Evolutionary conservation across 1,284 basidiomycete genomes (phyloP).

Genomic region (Abortiporus biennis): DNA sequence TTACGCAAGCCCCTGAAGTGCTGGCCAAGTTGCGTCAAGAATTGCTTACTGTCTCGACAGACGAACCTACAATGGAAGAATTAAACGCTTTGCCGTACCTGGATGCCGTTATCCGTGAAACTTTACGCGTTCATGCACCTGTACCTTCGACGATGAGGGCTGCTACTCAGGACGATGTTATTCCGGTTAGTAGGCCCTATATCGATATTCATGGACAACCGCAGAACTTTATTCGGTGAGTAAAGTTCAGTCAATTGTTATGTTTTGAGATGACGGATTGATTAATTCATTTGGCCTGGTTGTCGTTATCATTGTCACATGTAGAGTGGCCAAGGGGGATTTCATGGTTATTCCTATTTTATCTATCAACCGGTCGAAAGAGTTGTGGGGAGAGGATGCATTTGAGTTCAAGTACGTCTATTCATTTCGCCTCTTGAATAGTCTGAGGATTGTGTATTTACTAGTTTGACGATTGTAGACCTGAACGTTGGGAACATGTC

Average conservation of each 20-base stretch:
- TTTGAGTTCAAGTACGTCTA: conserved; percentile 39
- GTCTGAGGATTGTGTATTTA: not conserved
- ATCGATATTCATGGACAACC: conserved; percentile 23
- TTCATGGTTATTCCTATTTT: conserved; percentile 41
- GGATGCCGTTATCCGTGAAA: conserved; percentile 64
- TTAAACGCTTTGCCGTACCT: conserved; percentile 55
- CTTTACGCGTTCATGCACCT: conserved; percentile 59
- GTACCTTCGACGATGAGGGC: conserved; percentile 49
- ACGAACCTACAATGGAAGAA: conserved; percentile 48
- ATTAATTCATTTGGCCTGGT: not conserved
- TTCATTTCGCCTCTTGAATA: not conserved
- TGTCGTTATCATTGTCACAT: not conserved
- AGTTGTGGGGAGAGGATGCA: conserved; percentile 53
- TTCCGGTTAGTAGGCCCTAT: conserved; percentile 27
- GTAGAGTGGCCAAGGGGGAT: conserved; percentile 39
- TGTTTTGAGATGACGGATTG: too few species aligned
- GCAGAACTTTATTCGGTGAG: conserved; percentile 22
- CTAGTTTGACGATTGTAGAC: conserved; percentile 25
- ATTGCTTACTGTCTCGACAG: conserved; percentile 33
- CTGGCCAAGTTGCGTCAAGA: conserved; percentile 72
- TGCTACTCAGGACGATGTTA: conserved; percentile 41
- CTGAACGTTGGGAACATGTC: conserved; percentile 50
- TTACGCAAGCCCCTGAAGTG: conserved; percentile 45
- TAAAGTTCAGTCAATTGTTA: not conserved
- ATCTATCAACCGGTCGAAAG: conserved; percentile 36